phyloP scores from a whole-genome alignment of 768 basidiomycete genomes.

The Xerocomus brunneocitrinus region DNA sequence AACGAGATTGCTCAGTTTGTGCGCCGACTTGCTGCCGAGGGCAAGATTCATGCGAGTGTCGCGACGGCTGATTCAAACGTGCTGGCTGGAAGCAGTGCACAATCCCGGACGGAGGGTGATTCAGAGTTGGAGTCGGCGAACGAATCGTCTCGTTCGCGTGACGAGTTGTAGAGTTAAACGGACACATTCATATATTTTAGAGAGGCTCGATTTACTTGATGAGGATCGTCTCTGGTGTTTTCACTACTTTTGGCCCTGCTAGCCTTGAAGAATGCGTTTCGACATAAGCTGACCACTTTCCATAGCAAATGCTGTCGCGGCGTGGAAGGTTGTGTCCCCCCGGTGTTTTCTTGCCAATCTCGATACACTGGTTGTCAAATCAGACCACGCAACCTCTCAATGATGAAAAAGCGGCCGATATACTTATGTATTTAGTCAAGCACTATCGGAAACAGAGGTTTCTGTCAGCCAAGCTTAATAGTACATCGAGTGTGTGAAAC shows the following conservation, averaged over 20 bases:
- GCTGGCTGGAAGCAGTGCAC: conserved; percentile 49
- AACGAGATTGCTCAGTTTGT: conserved; percentile 83
- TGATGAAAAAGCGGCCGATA: no score
- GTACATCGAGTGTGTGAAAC: background rate
- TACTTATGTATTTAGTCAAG: background rate
- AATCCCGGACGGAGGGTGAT: background rate
- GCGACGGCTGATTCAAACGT: conserved; percentile 67
- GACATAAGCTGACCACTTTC: no score
- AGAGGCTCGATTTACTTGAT: background rate
- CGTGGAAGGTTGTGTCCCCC: no score
- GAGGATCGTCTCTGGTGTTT: no score
- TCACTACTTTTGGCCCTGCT: no score
- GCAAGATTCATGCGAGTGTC: conserved; percentile 62
- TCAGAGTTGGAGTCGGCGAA: background rate
- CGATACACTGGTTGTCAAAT: no score
- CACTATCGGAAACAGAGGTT: background rate
- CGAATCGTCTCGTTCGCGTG: conserved; percentile 4
- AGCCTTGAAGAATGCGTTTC: no score
- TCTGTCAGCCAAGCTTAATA: background rate
- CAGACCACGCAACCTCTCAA: no score
- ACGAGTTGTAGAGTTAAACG: conserved; percentile 16
- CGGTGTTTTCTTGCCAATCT: background rate
- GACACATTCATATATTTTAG: background rate
- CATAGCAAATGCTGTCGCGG: no score
- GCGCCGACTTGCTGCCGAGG: conserved; percentile 62